Evolutionary conservation across 2,329 filamentous ascomycete genomes (phyloP).

Genomic region (Exophiala mesophila): DNA sequence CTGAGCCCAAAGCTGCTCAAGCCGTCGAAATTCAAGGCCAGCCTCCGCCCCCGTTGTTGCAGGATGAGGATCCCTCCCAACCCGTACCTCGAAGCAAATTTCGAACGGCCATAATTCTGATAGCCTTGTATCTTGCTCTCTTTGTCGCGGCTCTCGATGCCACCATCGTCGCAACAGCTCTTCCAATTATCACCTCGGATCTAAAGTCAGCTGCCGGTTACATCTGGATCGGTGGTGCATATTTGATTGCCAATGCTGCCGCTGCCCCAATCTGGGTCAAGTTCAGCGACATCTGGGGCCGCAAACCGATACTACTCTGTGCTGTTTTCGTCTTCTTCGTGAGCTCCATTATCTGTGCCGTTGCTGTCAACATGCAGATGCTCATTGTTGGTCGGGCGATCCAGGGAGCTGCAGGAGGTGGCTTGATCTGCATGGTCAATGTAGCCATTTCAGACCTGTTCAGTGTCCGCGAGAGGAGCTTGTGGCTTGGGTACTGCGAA

Average conservation of each 20-base stretch:
- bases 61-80: conserved; percentile 1
- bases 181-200: conserved; percentile 31
- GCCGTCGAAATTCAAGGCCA: conserved; percentile 1
- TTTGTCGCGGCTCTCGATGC: conserved; percentile 30
- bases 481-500: conserved; percentile 50
- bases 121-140: conserved; percentile 27
- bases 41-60: not conserved
- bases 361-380: conserved; percentile 45
- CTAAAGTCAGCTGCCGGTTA: conserved; percentile 66
- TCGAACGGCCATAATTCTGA: conserved; percentile 24
- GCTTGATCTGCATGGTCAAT: conserved; percentile 48
- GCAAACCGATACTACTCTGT: conserved; percentile 49
- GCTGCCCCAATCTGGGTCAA: conserved; percentile 67
- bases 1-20: not conserved
- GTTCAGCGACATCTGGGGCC: conserved; percentile 54
- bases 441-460: conserved; percentile 55
- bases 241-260: conserved; percentile 64
- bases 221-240: conserved; percentile 72
- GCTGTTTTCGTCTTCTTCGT: conserved; percentile 47
- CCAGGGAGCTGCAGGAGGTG: conserved; percentile 52
- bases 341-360: conserved; percentile 48
- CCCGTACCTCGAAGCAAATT: conserved; percentile 19
- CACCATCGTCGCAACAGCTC: conserved; percentile 33
- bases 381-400: conserved; percentile 51
- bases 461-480: conserved; percentile 43